These are phyloP conservation scores for Cyclanthera cordifolia DNA, from an alignment of 306 rosid species.

Conservation along the genomic window DNA sequence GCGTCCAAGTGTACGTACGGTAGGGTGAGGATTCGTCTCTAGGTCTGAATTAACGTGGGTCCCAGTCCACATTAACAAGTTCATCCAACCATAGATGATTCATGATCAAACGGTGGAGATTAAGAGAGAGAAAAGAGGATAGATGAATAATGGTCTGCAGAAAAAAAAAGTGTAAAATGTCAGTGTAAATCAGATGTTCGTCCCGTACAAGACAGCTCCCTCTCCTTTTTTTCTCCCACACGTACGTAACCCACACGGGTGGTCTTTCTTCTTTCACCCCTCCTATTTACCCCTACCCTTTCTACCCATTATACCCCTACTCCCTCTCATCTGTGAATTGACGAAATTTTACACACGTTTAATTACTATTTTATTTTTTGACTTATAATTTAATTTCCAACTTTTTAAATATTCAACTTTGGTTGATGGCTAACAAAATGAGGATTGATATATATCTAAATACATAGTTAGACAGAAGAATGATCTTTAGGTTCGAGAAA, in stretches of 20 bases:
- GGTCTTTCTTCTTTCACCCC: background rate
- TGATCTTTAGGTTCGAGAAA: too few relatives aligned
- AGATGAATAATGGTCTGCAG: slow-evolving; percentile 19
- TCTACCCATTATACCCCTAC: background rate
- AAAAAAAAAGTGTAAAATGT: background rate
- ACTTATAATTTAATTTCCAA: too few relatives aligned
- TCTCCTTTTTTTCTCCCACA: slow-evolving; percentile 18
- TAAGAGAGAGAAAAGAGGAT: background rate
- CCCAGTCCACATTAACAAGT: background rate
- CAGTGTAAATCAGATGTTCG: slow-evolving; percentile 31
- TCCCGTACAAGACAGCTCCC: slow-evolving; percentile 36
- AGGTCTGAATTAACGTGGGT: background rate
- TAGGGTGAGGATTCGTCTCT: background rate
- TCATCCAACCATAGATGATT: background rate
- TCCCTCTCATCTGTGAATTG: too few relatives aligned
- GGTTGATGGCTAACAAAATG: too few relatives aligned
- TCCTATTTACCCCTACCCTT: background rate
- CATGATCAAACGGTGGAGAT: background rate
- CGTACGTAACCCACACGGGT: slow-evolving; percentile 33
- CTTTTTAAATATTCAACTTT: too few relatives aligned
- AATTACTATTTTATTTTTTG: too few relatives aligned
- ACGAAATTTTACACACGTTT: too few relatives aligned
- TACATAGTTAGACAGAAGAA: too few relatives aligned
- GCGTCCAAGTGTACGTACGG: background rate
- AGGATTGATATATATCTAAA: too few relatives aligned